Base-by-base conservation (phyloP, 2,329 filamentous ascomycete genomes). In the Fusarium vanettenii region DNA sequence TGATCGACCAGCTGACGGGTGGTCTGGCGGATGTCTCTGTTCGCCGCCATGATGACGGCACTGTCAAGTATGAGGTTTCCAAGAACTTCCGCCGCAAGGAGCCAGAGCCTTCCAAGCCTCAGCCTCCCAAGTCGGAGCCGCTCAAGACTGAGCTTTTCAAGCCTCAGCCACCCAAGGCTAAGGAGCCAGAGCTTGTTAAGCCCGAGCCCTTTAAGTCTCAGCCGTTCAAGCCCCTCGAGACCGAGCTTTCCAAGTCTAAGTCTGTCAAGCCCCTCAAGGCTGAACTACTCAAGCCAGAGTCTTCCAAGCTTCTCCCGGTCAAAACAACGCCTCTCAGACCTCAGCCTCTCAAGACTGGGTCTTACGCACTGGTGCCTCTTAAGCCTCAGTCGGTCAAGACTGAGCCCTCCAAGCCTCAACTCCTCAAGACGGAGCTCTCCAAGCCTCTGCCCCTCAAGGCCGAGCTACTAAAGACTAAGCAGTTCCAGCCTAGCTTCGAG, bases 1-100 rank as follows among this genome's bases (percentile, higher is more conserved):
- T 78, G 48, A 60, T 83, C 55, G 79, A 83, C 57, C 81, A 82
- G 66, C 66, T 83, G 33, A 81, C 81, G 0, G 81, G 71, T 7
- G 81, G 82, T 0, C 70, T 83, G 55, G 71, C 83, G 11, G 75
- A 81, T n/a, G 64, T 81, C 7, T 56, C 64, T 25, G 18, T 35
- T 7, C 52, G 64, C 2, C 66, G 65, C 11, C 65, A 80, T 48
- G 48, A 74, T 1, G 81, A 82, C 50, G 80, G 80, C 4, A 81
- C 79, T 1, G 29, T 78, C 56, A 77, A 74, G 27, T 82, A 79
- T 50, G 71, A 75, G 43, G 75, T 74, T 7, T 67, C 78, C 13
- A 73, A 79, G 43, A 56, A 61, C 2, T 75, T 75, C 45, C 52
- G 25, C 14, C 41, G 43, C 1, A 20, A 55, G 41, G 39, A 7